Base-by-base conservation (phyloP, 2,329 filamentous ascomycete genomes). In the Colletotrichum sp. region DNA sequence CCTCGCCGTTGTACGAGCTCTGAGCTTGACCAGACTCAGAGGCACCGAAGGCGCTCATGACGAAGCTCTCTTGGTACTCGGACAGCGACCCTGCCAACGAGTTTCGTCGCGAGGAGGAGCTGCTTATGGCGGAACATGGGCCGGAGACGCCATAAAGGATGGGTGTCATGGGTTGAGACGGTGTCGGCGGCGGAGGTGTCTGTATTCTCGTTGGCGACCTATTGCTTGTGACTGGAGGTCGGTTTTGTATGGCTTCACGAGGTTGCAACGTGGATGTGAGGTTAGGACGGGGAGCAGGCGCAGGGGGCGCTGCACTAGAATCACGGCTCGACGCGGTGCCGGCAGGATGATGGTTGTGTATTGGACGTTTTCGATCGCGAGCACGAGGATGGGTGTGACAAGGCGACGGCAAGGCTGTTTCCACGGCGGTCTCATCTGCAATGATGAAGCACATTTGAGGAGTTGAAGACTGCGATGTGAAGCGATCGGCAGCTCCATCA, bases 381-480 rank as follows among this genome's bases (percentile, higher is more conserved):
- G 79, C 78, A 62, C 79, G 80, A 15, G 24, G 39, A 64, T 76
- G 72, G 72, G 67, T 78, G 79, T 60, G 83, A 77, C 75, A 81
- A 78, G 36, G 77, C 26, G 77, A 52, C 63, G 60, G 82, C 67
- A 85, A 80, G 62, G 85, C 84, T 13, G 85, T 82, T 76, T 88
- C 86, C 76, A 90, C 82, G 13, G 86, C 83, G 62, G 87, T 85
- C 81, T 90, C 89, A 78, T 90, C 88, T 79, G 87, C 86, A 66
- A 91, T 80, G 77, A 89, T 86, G 78, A 88, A 90, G 69, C 87
- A 89, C 87, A 90, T 90, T 64, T 89, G 87, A 69, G 85, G 85
- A 77, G 79, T 82, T 62, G 82, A 79, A 70, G 79, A 80, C 57
- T 81, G 66, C 10, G 72, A 67, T n/a, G 66, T 55, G 24, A 75